These are phyloP conservation scores for Botrytis deweyae DNA, from an alignment of 2,329 filamentous ascomycete genomes.

Conservation along the genomic window DNA sequence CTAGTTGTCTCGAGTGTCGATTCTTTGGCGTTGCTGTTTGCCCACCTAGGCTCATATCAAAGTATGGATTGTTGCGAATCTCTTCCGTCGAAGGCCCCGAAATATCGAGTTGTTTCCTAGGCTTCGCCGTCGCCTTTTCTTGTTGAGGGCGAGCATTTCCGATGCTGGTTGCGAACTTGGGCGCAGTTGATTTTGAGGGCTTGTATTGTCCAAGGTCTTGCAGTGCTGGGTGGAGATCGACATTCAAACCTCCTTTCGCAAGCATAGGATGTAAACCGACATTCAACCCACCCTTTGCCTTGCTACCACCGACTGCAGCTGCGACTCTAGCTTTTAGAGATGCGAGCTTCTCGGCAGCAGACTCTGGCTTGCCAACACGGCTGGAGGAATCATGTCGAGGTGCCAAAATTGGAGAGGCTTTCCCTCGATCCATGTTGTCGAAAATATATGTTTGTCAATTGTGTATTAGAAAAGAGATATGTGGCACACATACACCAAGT, in stretches of 20 bases:
- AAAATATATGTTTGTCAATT: background rate
- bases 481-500: background rate
- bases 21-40: constrained; percentile 58
- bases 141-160: constrained; percentile 43
- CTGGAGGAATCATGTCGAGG: constrained; percentile 56
- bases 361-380: constrained; percentile 55
- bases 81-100: constrained; percentile 58
- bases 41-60: constrained; percentile 65
- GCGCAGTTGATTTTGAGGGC: constrained; percentile 41
- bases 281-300: constrained; percentile 47
- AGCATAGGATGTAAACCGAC: constrained; percentile 41
- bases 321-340: constrained; percentile 78
- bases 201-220: constrained; percentile 54
- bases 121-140: constrained; percentile 44
- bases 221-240: constrained; percentile 62
- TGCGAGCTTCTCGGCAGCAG: constrained; percentile 66
- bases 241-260: constrained; percentile 45
- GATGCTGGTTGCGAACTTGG: constrained; percentile 43
- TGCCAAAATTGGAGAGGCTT: constrained; percentile 52
- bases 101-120: constrained; percentile 54
- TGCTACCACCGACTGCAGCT: constrained; percentile 62
- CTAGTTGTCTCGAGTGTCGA: constrained; percentile 70
- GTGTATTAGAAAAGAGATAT: background rate
- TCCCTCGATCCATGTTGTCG: constrained; percentile 50
- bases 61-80: constrained; percentile 75